Evolutionary conservation across 1,284 basidiomycete species (phyloP), one percentile per base, ranked within the genome.

Genomic region (Cutaneotrichosporon curvatum): DNA sequence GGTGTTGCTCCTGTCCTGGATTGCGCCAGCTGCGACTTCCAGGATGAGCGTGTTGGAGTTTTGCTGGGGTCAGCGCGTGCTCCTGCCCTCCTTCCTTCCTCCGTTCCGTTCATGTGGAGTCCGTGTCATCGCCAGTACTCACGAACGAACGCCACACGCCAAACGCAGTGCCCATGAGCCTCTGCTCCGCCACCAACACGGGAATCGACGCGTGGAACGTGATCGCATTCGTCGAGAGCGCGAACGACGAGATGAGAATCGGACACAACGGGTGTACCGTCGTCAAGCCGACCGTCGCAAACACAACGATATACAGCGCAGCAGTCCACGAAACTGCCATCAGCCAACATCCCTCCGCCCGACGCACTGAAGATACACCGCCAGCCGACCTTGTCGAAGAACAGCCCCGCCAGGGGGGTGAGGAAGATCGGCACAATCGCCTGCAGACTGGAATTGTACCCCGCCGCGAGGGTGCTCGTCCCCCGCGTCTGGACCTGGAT

Each of bases 381-480:
- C 32, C 50, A 50, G 1, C 61, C 59, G 28, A 56, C 47, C 23
- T 45, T 43, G 40, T 61, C 59, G 37, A 57, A 61, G 39, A 51
- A 58, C 15, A 56, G 23, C 4, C 66, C 66, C 2, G 65, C 53
- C 2, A 60, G 21, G 0, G 70, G 70, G 0, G 65, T 66, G 34
- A 71, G 49, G 16, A 72, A 56, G 30, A 72, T 71, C 1, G 65
- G 64, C 5, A 71, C 63, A 30, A 70, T 56, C 44, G 69, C 62
- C 2, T 59, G 58, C 14, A 70, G 53, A 0, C 59, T 51, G 1
- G 53, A 48, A 18, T 64, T 68, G 47, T 70, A 73, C 5, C 70
- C 71, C 2, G 67, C 67, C 4, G 58, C 58, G 10, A 60, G 54
- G 8, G 47, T 55, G 2, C 62, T 59, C 5, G 62, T 57, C 32